Evolutionary conservation across 306 rosid species (phyloP).

Genomic region (Dryas drummondii): DNA sequence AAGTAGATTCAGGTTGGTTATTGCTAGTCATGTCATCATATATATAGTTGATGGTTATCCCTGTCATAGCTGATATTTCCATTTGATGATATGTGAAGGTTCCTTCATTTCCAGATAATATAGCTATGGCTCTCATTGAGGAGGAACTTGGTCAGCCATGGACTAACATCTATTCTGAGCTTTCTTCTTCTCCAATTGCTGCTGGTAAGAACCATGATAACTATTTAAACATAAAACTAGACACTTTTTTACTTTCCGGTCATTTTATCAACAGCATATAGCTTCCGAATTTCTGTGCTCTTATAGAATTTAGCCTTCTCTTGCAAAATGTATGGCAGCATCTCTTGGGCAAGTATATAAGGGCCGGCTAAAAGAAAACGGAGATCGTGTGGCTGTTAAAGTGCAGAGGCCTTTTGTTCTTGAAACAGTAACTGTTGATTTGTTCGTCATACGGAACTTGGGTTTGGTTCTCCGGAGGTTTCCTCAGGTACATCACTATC

Average conservation of each 20-base stretch:
- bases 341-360: constrained; percentile 98
- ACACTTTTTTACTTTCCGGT: background rate
- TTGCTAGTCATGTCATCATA: constrained; percentile 4
- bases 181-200: constrained; percentile 93
- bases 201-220: constrained; percentile 69
- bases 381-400: constrained; percentile 96
- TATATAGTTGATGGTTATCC: constrained; percentile 14
- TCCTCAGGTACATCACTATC: constrained; percentile 69
- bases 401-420: constrained; percentile 98
- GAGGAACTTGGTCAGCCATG: constrained; percentile 99
- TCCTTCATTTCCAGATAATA: constrained; percentile 95
- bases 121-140: constrained; percentile 93
- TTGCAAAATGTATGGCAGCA: constrained; percentile 61
- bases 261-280: constrained; percentile 21
- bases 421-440: constrained; percentile 91
- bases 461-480: constrained; percentile 87
- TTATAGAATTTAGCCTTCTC: constrained; percentile 23
- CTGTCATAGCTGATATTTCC: constrained; percentile 35
- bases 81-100: constrained; percentile 57
- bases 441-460: constrained; percentile 77
- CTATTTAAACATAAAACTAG: constrained; percentile 33
- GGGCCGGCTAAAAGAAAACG: constrained; percentile 90
- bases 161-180: constrained; percentile 83
- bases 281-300: constrained; percentile 27
- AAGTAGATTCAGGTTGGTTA: background rate